These are phyloP conservation scores for Picea sitchensis DNA, from an alignment of 75 land plant species.

Conservation along the genomic window DNA sequence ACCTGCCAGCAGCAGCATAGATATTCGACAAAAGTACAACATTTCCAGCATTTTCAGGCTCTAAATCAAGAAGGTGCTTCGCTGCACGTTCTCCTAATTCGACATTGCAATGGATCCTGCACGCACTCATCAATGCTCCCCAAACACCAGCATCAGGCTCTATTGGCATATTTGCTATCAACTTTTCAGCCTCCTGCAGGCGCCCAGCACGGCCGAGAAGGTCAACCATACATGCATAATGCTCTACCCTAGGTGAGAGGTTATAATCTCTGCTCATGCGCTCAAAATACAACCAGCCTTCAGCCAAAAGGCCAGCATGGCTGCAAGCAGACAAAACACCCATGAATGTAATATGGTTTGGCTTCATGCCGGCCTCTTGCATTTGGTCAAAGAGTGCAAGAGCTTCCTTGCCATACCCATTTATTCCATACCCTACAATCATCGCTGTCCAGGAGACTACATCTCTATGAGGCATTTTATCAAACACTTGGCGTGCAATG, in stretches of 20 bases:
- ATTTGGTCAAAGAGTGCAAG: constrained; percentile 33
- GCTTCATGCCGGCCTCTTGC: constrained; percentile 42
- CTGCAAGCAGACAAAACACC: constrained; percentile 72
- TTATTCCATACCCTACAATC: constrained; percentile 72
- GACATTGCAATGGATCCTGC: constrained; percentile 45
- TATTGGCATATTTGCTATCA: constrained; percentile 38
- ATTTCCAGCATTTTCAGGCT: constrained; percentile 59
- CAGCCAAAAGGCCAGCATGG: constrained; percentile 50
- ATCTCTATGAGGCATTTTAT: constrained; percentile 45
- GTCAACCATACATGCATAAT: constrained; percentile 70
- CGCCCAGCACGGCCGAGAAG: constrained; percentile 61
- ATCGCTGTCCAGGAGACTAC: constrained; percentile 70
- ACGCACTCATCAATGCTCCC: constrained; percentile 64
- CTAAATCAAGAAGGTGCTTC: constrained; percentile 31
- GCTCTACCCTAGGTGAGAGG: constrained; percentile 46
- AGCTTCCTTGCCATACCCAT: constrained; percentile 55
- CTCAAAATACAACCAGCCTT: constrained; percentile 46
- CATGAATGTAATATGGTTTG: constrained; percentile 62
- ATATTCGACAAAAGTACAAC: constrained; percentile 66
- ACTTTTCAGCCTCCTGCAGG: constrained; percentile 46
- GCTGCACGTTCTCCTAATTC: constrained; percentile 51
- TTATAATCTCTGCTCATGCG: constrained; percentile 32
- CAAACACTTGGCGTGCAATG: constrained; percentile 41
- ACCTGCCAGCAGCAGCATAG: constrained; percentile 56
- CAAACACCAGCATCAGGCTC: constrained; percentile 36